Conservation (phyloP, 495 filamentous ascomycete genomes). For the Hypomontagnella monticulosa region DNA sequence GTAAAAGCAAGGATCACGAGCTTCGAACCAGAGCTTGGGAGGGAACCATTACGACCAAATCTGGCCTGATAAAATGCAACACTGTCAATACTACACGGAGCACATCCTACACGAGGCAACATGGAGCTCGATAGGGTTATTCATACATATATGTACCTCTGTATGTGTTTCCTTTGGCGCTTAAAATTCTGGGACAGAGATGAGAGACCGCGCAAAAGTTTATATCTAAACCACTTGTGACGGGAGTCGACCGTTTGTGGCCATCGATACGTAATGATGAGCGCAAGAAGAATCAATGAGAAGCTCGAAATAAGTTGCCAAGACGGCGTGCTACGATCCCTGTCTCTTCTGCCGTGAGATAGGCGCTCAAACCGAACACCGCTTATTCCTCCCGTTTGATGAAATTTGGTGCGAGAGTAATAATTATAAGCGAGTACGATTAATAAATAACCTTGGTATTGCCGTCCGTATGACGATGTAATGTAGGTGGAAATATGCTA, state of each 20-base stretch:
- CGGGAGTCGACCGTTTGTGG: background rate
- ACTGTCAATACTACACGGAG: conserved; percentile 35
- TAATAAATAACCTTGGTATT: no score
- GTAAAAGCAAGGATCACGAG: conserved; percentile 33
- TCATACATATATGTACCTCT: conserved; percentile 17
- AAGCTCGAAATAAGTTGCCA: conserved; percentile 29
- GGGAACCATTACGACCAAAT: conserved; percentile 31
- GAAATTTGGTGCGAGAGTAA: no score
- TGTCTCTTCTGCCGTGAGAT: conserved; percentile 12
- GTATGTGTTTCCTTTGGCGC: background rate
- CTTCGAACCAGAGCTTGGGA: conserved; percentile 30
- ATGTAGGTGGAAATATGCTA: no score
- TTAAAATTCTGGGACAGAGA: conserved; percentile 16
- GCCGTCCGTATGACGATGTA: no score
- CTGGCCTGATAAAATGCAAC: conserved; percentile 38
- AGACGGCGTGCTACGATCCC: conserved; percentile 38
- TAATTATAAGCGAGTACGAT: no score
- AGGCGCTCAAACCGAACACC: conserved; percentile 14
- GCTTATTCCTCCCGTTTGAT: background rate
- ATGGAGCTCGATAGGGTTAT: conserved; percentile 19
- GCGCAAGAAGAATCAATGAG: background rate
- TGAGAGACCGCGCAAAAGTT: conserved; percentile 2
- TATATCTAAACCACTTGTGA: conserved; percentile 21
- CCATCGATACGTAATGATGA: background rate
- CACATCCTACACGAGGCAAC: conserved; percentile 31